These are phyloP conservation scores for Sugiyamaella mastotermitis DNA, from an alignment of 805 yeast genomes.

Conservation along the genomic window DNA sequence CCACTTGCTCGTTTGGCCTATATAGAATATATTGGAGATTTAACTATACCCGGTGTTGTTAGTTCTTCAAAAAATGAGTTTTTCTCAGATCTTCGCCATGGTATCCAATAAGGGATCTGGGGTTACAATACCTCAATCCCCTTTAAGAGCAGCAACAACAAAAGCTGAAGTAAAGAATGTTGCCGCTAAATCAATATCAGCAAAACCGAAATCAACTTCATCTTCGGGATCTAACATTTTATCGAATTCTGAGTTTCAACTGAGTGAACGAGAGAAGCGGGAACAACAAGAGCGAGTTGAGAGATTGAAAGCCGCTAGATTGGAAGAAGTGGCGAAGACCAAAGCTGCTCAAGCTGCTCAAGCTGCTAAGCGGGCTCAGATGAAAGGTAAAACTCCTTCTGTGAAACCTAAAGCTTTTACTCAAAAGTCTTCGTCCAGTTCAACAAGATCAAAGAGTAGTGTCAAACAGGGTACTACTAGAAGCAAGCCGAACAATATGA, in stretches of 20 bases:
- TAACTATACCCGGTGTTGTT: no score
- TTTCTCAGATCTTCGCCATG: constrained; percentile 26
- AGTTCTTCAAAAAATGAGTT: constrained; percentile 17
- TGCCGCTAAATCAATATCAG: background rate
- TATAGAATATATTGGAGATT: no score
- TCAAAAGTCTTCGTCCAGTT: background rate
- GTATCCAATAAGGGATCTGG: constrained; percentile 5
- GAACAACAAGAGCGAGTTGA: constrained; percentile 15
- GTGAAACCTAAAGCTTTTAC: background rate
- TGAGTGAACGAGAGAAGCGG: constrained; percentile 1
- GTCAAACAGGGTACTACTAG: background rate
- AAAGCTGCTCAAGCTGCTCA: constrained; percentile 1
- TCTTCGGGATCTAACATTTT: background rate
- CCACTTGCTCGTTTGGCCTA: no score
- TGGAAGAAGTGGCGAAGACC: constrained; percentile 11
- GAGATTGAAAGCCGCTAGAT: constrained; percentile 26
- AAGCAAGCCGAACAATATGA: background rate
- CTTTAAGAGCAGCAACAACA: background rate
- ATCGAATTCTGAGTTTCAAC: no score
- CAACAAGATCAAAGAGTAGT: background rate
- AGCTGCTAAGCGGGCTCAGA: constrained; percentile 4
- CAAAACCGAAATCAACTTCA: background rate
- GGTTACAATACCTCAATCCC: constrained; percentile 1
- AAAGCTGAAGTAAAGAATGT: background rate
- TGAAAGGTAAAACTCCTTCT: background rate